A percentile compares a stretch with the other conserved stretches of the same genome.
Evolutionary conservation across 805 yeast species (phyloP).

Genomic region (Sporopachydermia lactativora): DNA sequence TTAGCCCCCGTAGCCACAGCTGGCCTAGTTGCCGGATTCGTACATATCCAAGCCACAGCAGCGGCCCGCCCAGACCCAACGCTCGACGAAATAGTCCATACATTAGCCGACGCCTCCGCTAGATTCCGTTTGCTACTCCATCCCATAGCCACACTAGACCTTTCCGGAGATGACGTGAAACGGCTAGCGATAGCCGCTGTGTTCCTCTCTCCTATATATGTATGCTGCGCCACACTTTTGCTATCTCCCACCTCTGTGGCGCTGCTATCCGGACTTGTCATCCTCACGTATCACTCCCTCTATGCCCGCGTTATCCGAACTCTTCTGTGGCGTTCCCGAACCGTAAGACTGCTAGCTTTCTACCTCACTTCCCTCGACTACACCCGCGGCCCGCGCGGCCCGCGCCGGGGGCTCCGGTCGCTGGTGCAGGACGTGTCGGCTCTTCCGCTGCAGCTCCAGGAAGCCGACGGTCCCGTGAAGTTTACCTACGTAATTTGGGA

Average conservation of each 20-base stretch:
- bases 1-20: slow-evolving; percentile 66
- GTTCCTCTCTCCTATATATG: slow-evolving; percentile 74
- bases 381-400: slow-evolving; percentile 41
- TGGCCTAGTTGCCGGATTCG: slow-evolving; percentile 17
- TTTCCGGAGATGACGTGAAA: slow-evolving; percentile 66
- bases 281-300: slow-evolving; percentile 75
- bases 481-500: slow-evolving; percentile 90
- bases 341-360: slow-evolving; percentile 57
- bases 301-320: slow-evolving; percentile 76
- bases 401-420: slow-evolving; percentile 24
- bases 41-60: slow-evolving; percentile 13
- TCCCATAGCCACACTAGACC: slow-evolving; percentile 65
- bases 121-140: slow-evolving; percentile 64
- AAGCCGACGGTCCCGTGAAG: slow-evolving; percentile 35
- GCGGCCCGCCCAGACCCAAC: slow-evolving; percentile 61
- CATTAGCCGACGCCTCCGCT: slow-evolving; percentile 58
- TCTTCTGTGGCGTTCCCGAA: slow-evolving; percentile 70
- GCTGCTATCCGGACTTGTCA: slow-evolving; percentile 39
- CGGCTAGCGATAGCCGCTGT: slow-evolving; percentile 73
- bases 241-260: slow-evolving; percentile 59
- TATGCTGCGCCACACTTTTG: slow-evolving; percentile 50
- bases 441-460: neutral
- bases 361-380: slow-evolving; percentile 80
- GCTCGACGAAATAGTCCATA: slow-evolving; percentile 71
- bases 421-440: slow-evolving; percentile 10